Evolutionary conservation across 208 protist species (phyloP).

Genomic region (Crithidia acanthocephali): DNA sequence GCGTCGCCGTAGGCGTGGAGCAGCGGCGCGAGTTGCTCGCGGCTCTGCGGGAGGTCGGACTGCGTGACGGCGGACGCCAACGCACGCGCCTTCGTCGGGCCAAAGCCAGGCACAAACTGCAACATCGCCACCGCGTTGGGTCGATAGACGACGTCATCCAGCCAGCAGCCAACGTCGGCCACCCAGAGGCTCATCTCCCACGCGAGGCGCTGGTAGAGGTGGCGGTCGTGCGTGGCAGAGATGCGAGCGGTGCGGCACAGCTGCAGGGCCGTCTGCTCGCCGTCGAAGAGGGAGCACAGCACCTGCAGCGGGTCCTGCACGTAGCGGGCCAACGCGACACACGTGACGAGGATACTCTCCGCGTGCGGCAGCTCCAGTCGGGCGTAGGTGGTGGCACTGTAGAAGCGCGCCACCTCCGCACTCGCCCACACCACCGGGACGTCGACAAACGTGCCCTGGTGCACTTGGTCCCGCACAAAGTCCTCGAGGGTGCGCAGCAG

Average conservation of each 20-base stretch:
- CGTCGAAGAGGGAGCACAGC: slow-evolving; percentile 77
- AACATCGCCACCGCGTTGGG: slow-evolving; percentile 55
- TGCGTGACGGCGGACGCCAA: slow-evolving; percentile 38
- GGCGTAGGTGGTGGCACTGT: slow-evolving; percentile 54
- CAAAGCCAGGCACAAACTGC: slow-evolving; percentile 88
- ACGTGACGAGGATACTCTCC: slow-evolving; percentile 51
- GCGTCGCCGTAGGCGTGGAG: slow-evolving; percentile 46
- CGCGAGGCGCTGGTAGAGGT: slow-evolving; percentile 61
- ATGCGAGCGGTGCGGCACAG: slow-evolving; percentile 48
- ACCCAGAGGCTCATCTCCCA: slow-evolving; percentile 91
- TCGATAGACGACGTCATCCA: slow-evolving; percentile 57
- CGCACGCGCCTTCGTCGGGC: slow-evolving; percentile 51
- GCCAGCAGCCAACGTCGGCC: slow-evolving; percentile 58
- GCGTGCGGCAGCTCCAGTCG: slow-evolving; percentile 46
- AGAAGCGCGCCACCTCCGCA: slow-evolving; percentile 74
- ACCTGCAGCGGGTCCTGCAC: slow-evolving; percentile 77
- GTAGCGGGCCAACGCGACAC: slow-evolving; percentile 65
- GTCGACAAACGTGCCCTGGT: slow-evolving; percentile 37
- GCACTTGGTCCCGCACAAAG: slow-evolving; percentile 70
- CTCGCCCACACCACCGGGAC: slow-evolving; percentile 79
- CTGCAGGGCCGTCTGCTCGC: slow-evolving; percentile 59
- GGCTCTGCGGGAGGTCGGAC: slow-evolving; percentile 36
- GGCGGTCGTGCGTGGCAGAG: slow-evolving; percentile 45
- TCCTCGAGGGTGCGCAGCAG: slow-evolving; percentile 63
- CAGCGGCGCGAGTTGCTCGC: slow-evolving; percentile 43